Conservation (phyloP, 2,329 filamentous ascomycete genomes). For the Cordyceps pruinosa region DNA sequence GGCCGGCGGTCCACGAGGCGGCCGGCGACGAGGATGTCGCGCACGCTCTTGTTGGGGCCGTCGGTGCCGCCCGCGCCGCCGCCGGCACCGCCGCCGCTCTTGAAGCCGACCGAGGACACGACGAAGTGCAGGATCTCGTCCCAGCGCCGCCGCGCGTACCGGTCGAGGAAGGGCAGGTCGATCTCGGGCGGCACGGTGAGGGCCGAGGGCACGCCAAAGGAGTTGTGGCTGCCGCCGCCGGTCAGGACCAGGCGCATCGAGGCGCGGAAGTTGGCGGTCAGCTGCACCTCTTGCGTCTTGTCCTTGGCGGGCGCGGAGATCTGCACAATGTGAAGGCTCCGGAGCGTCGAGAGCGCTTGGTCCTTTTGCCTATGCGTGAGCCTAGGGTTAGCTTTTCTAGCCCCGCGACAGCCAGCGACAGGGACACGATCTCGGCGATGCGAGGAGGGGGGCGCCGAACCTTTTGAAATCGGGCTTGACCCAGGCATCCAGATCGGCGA, state of each 20-base stretch:
- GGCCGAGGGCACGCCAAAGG: conserved; percentile 80
- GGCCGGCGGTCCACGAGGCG: conserved; percentile 64
- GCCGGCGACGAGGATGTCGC: conserved; percentile 73
- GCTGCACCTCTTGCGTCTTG: conserved; percentile 61
- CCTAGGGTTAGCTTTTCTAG: background rate
- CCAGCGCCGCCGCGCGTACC: conserved; percentile 84
- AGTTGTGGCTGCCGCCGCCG: conserved; percentile 75
- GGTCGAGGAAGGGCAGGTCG: conserved; percentile 68
- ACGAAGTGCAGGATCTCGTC: conserved; percentile 95
- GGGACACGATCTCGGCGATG: background rate
- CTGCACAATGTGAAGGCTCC: conserved; percentile 77
- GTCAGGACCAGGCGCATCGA: conserved; percentile 83
- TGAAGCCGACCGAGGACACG: conserved; percentile 65
- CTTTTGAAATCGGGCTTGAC: conserved; percentile 58
- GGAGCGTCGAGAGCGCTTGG: conserved; percentile 72
- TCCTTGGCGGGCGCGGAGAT: conserved; percentile 56
- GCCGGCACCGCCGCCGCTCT: conserved; percentile 23
- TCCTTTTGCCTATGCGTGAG: conserved; percentile 60
- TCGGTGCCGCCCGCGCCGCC: conserved; percentile 40
- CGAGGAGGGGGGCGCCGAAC: conserved; percentile 15
- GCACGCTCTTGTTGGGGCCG: conserved; percentile 68
- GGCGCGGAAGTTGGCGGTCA: conserved; percentile 74
- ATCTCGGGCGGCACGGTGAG: conserved; percentile 56
- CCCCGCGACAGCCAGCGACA: no score
- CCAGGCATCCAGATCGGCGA: conserved; percentile 80